These are phyloP conservation scores for Camellia japonica DNA, from an alignment of 148 eudicot species.

Conservation along the genomic window DNA sequence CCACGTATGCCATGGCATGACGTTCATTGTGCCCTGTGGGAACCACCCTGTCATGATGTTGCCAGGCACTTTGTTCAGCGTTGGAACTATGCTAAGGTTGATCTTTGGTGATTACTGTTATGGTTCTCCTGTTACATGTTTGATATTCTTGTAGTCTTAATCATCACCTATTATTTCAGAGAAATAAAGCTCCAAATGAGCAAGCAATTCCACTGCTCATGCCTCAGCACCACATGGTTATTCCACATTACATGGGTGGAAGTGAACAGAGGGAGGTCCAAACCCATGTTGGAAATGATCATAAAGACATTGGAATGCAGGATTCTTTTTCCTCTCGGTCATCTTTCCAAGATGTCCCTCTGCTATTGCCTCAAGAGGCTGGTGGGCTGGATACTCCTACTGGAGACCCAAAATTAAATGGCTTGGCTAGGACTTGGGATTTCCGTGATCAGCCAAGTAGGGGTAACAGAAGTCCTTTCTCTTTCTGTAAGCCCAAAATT, in stretches of 20 bases:
- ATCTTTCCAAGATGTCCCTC: constrained; percentile 82
- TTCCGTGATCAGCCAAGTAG: constrained; percentile 54
- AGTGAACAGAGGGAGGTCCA: constrained; percentile 43
- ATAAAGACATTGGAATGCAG: constrained; percentile 40
- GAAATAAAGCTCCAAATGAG: constrained; percentile 95
- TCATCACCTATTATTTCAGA: constrained; percentile 45
- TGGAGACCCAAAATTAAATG: constrained; percentile 48
- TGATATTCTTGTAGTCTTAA: constrained; percentile 12
- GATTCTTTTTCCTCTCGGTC: constrained; percentile 73
- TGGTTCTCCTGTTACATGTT: background rate
- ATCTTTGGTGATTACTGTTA: background rate
- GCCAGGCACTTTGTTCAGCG: constrained; percentile 98
- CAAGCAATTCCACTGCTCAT: constrained; percentile 84
- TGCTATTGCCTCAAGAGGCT: constrained; percentile 87
- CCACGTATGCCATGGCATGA: constrained; percentile 99
- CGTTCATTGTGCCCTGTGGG: constrained; percentile 96
- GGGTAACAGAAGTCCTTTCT: constrained; percentile 60
- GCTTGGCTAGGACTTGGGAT: constrained; percentile 30
- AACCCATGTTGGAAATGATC: constrained; percentile 29
- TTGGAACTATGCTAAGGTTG: constrained; percentile 98
- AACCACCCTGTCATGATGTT: constrained; percentile 93
- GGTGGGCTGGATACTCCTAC: constrained; percentile 45
- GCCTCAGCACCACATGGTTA: constrained; percentile 99
- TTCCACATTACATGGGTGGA: constrained; percentile 86
- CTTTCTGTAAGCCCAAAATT: constrained; percentile 64